A percentile compares a stretch with the other conserved stretches of the same genome.
These are phyloP conservation scores for Chloromonas sp. DNA, from an alignment of 163 green algal genomes.

Conservation along the genomic window DNA sequence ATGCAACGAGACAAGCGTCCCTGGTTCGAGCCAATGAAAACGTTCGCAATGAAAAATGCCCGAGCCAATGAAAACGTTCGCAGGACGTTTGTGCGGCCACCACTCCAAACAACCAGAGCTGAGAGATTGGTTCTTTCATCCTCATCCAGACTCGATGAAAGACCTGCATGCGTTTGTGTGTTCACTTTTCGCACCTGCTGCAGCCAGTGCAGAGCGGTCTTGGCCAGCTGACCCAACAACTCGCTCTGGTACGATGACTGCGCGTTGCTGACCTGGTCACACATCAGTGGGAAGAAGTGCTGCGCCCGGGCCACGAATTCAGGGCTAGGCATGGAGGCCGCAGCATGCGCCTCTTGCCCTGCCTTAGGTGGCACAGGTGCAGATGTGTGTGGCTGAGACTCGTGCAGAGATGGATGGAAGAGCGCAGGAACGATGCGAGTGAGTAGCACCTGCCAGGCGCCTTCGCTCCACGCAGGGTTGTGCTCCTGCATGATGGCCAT, in stretches of 20 bases:
- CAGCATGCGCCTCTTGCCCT: neutral
- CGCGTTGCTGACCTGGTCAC: slow-evolving; percentile 7
- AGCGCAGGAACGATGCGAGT: slow-evolving; percentile 19
- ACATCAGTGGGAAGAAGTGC: slow-evolving; percentile 23
- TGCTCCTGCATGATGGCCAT: slow-evolving; percentile 26
- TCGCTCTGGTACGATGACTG: slow-evolving; percentile 4
- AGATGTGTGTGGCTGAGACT: neutral
- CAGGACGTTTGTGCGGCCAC: too few species aligned
- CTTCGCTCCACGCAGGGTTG: slow-evolving; percentile 21
- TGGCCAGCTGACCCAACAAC: slow-evolving; percentile 18
- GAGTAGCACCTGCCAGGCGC: slow-evolving; percentile 38
- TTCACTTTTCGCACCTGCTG: slow-evolving; percentile 6
- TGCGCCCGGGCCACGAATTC: slow-evolving; percentile 18
- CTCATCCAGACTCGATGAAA: too few species aligned
- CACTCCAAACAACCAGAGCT: too few species aligned
- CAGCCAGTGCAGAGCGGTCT: slow-evolving; percentile 16
- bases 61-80: too few species aligned
- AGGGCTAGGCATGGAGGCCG: neutral
- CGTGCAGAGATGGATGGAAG: neutral
- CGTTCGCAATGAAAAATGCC: too few species aligned
- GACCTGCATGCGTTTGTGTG: too few species aligned
- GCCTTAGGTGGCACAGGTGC: neutral
- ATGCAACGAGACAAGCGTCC: too few species aligned
- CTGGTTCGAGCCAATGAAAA: neutral
- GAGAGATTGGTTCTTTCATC: too few species aligned